Conservation (phyloP, 2,329 filamentous ascomycete genomes). For the Zasmidium angulare region DNA sequence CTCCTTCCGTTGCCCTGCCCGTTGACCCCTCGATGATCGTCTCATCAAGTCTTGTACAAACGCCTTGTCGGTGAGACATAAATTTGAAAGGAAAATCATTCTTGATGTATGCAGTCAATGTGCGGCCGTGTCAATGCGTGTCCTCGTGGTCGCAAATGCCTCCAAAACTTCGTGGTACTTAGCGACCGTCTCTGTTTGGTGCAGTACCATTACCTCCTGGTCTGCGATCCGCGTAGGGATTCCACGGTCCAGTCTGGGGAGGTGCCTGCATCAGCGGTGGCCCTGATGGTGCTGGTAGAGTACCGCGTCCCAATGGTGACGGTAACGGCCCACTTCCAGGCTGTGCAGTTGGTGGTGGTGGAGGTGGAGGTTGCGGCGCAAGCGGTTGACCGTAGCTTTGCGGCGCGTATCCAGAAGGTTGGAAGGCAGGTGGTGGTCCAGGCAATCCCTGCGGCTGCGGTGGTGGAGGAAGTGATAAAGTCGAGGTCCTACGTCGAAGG, state of each 20-base stretch:
- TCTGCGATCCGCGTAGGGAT: constrained; percentile 32
- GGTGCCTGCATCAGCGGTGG: constrained; percentile 34
- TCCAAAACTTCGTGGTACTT: not conserved
- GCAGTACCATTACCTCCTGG: constrained; percentile 8
- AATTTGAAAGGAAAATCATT: not conserved
- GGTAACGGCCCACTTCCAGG: constrained; percentile 21
- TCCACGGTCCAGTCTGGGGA: constrained; percentile 35
- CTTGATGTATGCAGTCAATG: not conserved
- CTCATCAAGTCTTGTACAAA: not conserved
- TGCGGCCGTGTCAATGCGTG: constrained; percentile 7
- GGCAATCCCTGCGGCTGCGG: constrained; percentile 8
- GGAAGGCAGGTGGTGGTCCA: constrained; percentile 7
- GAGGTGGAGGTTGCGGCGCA: constrained; percentile 21
- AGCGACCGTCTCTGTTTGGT: constrained; percentile 1
- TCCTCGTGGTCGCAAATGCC: not conserved
- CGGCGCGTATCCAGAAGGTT: constrained; percentile 18
- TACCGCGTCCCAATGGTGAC: constrained; percentile 18
- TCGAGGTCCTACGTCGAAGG: constrained; percentile 30
- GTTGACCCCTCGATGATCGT: not conserved
- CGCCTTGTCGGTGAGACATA: not conserved
- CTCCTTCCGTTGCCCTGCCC: no score
- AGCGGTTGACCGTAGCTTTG: constrained; percentile 22
- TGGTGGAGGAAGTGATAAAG: constrained; percentile 26
- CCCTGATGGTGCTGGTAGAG: constrained; percentile 13
- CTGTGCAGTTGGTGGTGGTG: constrained; percentile 11